Conservation (phyloP, 306 rosid genomes). For the Fragaria vesca region DNA sequence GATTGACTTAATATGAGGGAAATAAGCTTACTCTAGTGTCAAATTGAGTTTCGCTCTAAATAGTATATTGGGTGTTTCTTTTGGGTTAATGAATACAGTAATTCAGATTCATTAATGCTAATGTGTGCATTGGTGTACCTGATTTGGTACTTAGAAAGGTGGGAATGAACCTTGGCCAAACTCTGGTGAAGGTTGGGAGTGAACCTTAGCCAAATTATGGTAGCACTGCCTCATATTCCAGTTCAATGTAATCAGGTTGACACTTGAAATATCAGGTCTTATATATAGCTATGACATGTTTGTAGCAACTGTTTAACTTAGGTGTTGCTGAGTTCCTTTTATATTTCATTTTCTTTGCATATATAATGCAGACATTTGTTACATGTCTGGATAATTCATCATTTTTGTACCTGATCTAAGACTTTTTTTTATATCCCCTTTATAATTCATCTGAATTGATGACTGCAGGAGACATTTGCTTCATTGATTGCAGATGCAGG, state of each 20-base stretch:
- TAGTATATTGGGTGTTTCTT: background rate
- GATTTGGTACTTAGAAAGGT: background rate
- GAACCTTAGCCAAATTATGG: background rate
- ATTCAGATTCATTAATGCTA: background rate
- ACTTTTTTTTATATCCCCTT: constrained; percentile 1
- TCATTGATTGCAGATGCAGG: constrained; percentile 84
- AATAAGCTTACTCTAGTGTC: background rate
- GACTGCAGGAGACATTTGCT: constrained; percentile 76
- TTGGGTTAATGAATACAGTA: background rate
- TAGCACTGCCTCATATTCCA: background rate
- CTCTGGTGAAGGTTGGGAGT: too few relatives aligned
- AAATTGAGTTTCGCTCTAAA: background rate
- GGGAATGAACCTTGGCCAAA: background rate
- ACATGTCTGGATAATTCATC: background rate
- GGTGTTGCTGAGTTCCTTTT: background rate
- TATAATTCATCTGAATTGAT: constrained; percentile 23
- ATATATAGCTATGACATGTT: background rate
- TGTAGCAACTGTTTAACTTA: background rate
- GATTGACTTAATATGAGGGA: background rate
- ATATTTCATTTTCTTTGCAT: background rate
- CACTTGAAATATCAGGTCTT: background rate
- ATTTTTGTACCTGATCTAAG: background rate
- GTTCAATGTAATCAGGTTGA: background rate
- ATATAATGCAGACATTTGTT: too few relatives aligned
- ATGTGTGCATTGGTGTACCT: background rate